These are phyloP conservation scores for Leccinum uliginosum DNA, from an alignment of 768 basidiomycete genomes.

Conservation along the genomic window DNA sequence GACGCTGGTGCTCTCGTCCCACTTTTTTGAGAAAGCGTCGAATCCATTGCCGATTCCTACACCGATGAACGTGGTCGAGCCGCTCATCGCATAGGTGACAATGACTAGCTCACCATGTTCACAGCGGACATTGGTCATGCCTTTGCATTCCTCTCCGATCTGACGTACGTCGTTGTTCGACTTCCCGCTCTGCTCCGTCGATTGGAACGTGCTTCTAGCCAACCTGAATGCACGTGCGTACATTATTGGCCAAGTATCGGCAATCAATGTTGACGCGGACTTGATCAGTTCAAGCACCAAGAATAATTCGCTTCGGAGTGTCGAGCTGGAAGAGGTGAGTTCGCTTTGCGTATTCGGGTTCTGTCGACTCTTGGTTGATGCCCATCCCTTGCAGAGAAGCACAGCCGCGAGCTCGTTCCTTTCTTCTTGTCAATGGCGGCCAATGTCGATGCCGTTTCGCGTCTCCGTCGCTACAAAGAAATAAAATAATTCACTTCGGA, in stretches of 20 bases:
- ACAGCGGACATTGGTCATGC: conserved; percentile 3
- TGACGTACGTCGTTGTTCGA: too few relatives aligned
- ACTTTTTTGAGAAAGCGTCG: background rate
- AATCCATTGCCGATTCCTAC: background rate
- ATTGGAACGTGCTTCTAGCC: too few relatives aligned
- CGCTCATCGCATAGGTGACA: background rate
- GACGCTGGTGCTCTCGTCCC: conserved; percentile 22
- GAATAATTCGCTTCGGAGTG: too few relatives aligned
- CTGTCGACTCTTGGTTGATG: conserved; percentile 68
- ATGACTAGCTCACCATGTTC: conserved; percentile 6
- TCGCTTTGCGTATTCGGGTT: too few relatives aligned
- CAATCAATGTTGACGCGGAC: too few relatives aligned
- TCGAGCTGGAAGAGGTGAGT: too few relatives aligned
- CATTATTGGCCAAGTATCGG: too few relatives aligned
- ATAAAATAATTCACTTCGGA: too few relatives aligned
- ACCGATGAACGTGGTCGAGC: background rate
- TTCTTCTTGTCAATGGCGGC: conserved; percentile 60
- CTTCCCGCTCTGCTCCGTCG: too few relatives aligned
- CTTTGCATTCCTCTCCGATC: too few relatives aligned
- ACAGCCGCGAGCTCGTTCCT: conserved; percentile 81
- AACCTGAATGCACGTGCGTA: too few relatives aligned
- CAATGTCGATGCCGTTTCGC: conserved; percentile 28
- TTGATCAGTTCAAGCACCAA: too few relatives aligned
- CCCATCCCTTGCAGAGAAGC: conserved; percentile 72
- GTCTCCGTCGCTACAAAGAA: conserved; percentile 54